Evolutionary conservation across 1,284 basidiomycete genomes (phyloP), one percentile per base, ranked within the genome.

Genomic region (Mixia osmundae): DNA sequence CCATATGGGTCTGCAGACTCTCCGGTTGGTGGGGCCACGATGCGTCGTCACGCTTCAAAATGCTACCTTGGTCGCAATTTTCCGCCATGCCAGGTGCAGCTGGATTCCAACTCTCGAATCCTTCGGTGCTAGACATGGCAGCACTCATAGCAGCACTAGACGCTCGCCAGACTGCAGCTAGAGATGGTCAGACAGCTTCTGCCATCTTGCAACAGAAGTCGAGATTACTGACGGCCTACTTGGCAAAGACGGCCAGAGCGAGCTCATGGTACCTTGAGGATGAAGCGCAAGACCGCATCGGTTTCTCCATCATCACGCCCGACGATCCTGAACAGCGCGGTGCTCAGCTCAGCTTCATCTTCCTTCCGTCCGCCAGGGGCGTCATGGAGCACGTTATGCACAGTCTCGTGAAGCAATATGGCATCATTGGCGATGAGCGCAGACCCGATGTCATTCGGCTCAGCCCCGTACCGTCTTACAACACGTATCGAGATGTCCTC

Each of bases 11-110:
- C 12, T 34, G 20, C 38, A 82, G 87, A 51, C 72, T 74, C 40
- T 75, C 83, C 16, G 89, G 91, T 24, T 99, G 89, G 89, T 99
- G 85, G 82, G 89, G 91, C 31, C 83, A 95, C 55, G 71, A 85
- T 51, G 65, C 71, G 16, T 54, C 61, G 39, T 87, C 80, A 25
- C 73, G 91, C 26, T 97, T 99, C 62, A 62, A 70, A 40, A 95
- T 95, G 89, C 73, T 74, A 12, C n/a, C n/a, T n/a, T n/a, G n/a
- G n/a, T 63, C 73, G 14, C 61, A 56, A 34, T 97, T 94, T 58
- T 67, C 69, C 26, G 74, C 85, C 3, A 77, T 79, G 39, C 64
- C 63, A 8, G 89, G 89, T 33, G 91, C 91, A 1, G 76, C 82
- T 53, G 87, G 87, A 22, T 95, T 78, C 61, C 83, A 94, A 54